Evolutionary conservation across 75 land plant genomes (phyloP), one percentile per base, ranked within the genome.

Genomic region (Pinus tabuliformis): DNA sequence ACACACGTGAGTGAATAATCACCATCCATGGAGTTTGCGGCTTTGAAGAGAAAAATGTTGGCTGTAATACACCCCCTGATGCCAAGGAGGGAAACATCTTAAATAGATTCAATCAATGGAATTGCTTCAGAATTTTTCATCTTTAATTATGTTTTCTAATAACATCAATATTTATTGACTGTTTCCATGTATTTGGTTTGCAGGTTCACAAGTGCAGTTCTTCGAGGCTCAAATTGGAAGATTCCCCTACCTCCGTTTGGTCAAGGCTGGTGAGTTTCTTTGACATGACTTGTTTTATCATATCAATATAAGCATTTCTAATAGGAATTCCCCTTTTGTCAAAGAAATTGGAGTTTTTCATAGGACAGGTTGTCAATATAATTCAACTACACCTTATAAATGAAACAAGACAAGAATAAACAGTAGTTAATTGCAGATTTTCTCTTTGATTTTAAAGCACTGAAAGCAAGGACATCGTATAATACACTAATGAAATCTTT

Each of bases 231-330:
- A 62, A 77, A 77, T 42, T 92, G 92, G 92, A 93, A 89, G 75
- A 64, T 94, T 77, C 93, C 99, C n/a, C 75, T 96, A 80, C 99
- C 99, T 26, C 99, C 99, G 17, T 96, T 89, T 87, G 99, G 99
- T 14, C 89, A 96, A 60, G 99, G 99, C 58, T 96, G 99, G 99
- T 96, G 73, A 86, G 93, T 79, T 20, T 22, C 26, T 62, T 5
- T 58, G 71, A 68, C 71, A 39, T 28, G 36, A 17, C 49, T 64
- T 26, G 30, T 73, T 59, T 8, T n/a, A 26, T 18, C 57, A 24
- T 28, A 8, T 39, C 36, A 14, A 5, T 66, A 16, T 24, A 56
- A 16, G 64, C 14, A 18, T 68, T 62, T 1, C 20, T 18, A 68
- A 17, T 68, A 37, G 22, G 12, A 68, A 68, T 68, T 68, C n/a